Evolutionary conservation across 495 filamentous ascomycete genomes (phyloP).

Genomic region (Neurospora intermedia): DNA sequence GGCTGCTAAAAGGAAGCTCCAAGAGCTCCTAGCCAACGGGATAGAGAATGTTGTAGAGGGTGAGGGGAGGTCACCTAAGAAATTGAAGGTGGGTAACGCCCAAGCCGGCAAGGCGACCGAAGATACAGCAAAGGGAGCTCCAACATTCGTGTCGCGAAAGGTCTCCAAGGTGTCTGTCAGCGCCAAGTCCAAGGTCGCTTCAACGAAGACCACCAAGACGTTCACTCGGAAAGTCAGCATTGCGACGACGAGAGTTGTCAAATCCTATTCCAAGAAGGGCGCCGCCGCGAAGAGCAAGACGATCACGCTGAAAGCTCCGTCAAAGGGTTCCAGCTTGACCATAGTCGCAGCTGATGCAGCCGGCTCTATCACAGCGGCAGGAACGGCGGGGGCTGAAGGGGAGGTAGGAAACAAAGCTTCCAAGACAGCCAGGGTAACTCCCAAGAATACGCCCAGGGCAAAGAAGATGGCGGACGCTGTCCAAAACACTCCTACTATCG

Average conservation of each 20-base stretch:
- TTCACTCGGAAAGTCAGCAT: slow-evolving; percentile 6
- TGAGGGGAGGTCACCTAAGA: slow-evolving; percentile 12
- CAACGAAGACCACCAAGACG: slow-evolving; percentile 9
- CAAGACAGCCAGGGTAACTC: slow-evolving; percentile 1
- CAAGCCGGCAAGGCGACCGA: slow-evolving; percentile 14
- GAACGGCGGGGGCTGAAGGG: background rate
- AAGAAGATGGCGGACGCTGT: background rate
- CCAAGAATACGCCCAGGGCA: slow-evolving; percentile 8
- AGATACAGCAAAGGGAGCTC: slow-evolving; percentile 17
- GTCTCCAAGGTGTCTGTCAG: slow-evolving; percentile 29
- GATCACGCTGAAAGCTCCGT: slow-evolving; percentile 2
- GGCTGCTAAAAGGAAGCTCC: slow-evolving; percentile 23
- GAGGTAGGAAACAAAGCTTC: background rate
- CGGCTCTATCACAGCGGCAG: slow-evolving; percentile 1
- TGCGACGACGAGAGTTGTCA: slow-evolving; percentile 13
- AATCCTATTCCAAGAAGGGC: slow-evolving; percentile 21
- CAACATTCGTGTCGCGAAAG: slow-evolving; percentile 25
- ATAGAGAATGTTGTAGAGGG: slow-evolving; percentile 4
- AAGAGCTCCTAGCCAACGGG: slow-evolving; percentile 15
- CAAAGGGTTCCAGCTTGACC: slow-evolving; percentile 11
- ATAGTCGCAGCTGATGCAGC: slow-evolving; percentile 14
- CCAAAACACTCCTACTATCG: background rate
- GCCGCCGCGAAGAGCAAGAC: slow-evolving; percentile 9
- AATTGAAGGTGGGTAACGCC: slow-evolving; percentile 23
- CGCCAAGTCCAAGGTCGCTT: slow-evolving; percentile 11